Conservation (phyloP, 2,329 filamentous ascomycete genomes). For the Ophiosphaerella narmari region DNA sequence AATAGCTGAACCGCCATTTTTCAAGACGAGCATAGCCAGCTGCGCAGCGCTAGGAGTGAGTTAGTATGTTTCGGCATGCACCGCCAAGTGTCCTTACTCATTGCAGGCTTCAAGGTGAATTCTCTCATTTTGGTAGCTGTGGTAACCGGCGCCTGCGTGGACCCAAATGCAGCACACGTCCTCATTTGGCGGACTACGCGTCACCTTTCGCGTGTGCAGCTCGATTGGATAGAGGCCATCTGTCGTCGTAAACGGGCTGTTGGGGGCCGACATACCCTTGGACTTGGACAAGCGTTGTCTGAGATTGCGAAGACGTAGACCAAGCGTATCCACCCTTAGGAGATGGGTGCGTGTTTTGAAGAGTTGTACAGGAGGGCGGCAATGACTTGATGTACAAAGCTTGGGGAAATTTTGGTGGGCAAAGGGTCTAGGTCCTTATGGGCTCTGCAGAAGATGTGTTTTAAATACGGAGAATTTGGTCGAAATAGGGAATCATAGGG, state of each 20-base stretch:
- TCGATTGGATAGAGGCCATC: constrained; percentile 31
- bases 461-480: no score
- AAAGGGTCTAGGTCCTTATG: not conserved
- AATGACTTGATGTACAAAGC: no score
- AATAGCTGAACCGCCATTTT: constrained; percentile 75
- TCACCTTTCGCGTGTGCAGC: constrained; percentile 44
- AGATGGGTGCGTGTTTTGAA: not conserved
- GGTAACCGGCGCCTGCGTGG: constrained; percentile 93
- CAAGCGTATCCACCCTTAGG: constrained; percentile 17
- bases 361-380: no score
- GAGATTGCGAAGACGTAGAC: constrained; percentile 29
- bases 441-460: no score
- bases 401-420: not conserved
- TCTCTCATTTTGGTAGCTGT: constrained; percentile 83
- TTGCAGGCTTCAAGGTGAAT: constrained; percentile 85
- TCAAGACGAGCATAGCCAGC: constrained; percentile 80
- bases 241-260: constrained; percentile 18
- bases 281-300: constrained; percentile 29
- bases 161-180: constrained; percentile 82
- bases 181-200: constrained; percentile 44
- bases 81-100: constrained; percentile 66
- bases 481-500: no score
- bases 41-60: constrained; percentile 69
- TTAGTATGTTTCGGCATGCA: no score
- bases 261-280: constrained; percentile 32